A percentile compares a stretch with the other conserved stretches of the same genome.
Evolutionary conservation across 176 grass and related monocot genomes (phyloP).

Genomic region (Themeda triandra): DNA sequence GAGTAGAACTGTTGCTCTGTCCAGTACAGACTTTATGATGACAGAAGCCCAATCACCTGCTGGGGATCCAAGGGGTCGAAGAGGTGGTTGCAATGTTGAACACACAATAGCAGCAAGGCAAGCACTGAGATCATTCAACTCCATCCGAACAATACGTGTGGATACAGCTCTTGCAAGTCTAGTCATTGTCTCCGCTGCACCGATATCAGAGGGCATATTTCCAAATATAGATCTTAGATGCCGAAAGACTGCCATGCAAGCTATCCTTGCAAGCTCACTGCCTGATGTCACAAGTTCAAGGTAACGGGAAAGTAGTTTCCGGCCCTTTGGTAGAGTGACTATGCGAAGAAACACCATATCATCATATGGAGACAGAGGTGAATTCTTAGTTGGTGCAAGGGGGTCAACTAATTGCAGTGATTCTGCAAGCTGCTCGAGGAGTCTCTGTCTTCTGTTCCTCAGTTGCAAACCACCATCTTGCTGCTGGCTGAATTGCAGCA

Average conservation of each 20-base stretch:
- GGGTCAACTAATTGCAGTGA: constrained; percentile 84
- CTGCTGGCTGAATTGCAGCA: constrained; percentile 63
- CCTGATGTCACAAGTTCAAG: constrained; percentile 53
- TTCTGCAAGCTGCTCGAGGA: constrained; percentile 61
- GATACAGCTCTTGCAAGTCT: constrained; percentile 52
- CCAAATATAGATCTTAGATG: constrained; percentile 76
- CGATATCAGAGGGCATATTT: constrained; percentile 39
- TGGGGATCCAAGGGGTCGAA: constrained; percentile 58
- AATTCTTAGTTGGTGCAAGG: constrained; percentile 45
- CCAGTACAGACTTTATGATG: constrained; percentile 68
- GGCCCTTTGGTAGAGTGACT: constrained; percentile 73
- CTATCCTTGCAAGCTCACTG: constrained; percentile 51
- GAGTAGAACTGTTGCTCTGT: constrained; percentile 58
- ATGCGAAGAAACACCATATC: constrained; percentile 79
- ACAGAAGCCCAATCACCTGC: constrained; percentile 72
- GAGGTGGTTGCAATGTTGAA: constrained; percentile 72
- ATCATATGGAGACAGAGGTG: constrained; percentile 41
- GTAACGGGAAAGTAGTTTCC: constrained; percentile 64
- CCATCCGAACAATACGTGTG: constrained; percentile 50
- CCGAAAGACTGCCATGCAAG: constrained; percentile 78
- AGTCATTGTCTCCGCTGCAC: constrained; percentile 36
- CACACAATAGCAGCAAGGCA: constrained; percentile 86
- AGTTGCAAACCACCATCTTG: constrained; percentile 75
- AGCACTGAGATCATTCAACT: constrained; percentile 69
- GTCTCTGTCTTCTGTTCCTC: constrained; percentile 58